A percentile compares a stretch with the other conserved stretches of the same genome.
Evolutionary conservation across 495 filamentous ascomycete species (phyloP).

Genomic region (Trichoderma reesei): DNA sequence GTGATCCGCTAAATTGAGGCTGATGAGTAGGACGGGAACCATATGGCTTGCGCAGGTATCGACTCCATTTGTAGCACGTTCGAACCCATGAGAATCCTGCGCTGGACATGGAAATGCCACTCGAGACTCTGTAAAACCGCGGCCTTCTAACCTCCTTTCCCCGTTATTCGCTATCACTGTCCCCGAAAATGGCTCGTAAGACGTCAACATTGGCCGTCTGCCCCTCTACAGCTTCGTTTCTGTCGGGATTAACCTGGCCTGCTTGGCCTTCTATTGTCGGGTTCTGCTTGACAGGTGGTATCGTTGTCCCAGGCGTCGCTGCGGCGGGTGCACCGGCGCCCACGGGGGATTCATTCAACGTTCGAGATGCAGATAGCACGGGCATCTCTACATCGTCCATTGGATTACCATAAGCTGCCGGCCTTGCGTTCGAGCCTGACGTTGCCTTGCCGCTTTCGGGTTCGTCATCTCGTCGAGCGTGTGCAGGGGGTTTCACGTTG

Average conservation of each 20-base stretch:
- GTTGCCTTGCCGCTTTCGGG: constrained; percentile 18
- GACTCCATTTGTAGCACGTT: neutral
- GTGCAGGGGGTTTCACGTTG: constrained; percentile 65
- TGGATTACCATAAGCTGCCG: neutral
- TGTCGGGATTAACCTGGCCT: constrained; percentile 56
- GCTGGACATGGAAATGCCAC: neutral
- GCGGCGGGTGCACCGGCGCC: constrained; percentile 13
- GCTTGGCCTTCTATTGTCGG: constrained; percentile 29
- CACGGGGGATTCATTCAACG: neutral
- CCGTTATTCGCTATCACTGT: constrained; percentile 27
- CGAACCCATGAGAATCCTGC: neutral
- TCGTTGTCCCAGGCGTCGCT: constrained; percentile 11
- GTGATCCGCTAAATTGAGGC: neutral
- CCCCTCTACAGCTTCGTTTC: constrained; percentile 79
- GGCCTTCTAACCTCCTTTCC: neutral
- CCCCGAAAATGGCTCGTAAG: constrained; percentile 90
- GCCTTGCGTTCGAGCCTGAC: constrained; percentile 13
- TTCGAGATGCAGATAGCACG: neutral
- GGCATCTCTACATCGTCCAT: constrained; percentile 9
- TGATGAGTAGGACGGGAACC: neutral
- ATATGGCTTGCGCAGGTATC: neutral
- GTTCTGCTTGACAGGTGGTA: neutral
- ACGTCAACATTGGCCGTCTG: constrained; percentile 79
- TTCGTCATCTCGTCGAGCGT: constrained; percentile 54
- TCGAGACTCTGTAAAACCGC: no score